A percentile compares a stretch with the other conserved stretches of the same genome.
phyloP scores from a whole-genome alignment of 1,284 basidiomycete species.

The Pseudozyma pruni region DNA sequence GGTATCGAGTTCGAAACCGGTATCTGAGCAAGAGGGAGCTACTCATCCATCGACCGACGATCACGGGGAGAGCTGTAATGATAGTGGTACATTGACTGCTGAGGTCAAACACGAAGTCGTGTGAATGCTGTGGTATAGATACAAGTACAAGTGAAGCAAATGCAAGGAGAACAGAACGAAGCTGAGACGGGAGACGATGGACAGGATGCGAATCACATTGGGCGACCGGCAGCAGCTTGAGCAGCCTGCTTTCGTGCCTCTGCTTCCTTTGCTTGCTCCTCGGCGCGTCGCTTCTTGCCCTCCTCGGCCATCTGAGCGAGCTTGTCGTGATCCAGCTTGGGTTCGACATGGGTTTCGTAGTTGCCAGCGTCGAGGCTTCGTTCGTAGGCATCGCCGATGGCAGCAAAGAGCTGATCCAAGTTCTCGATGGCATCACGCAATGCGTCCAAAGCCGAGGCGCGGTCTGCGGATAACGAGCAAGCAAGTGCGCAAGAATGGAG shows the following conservation, averaged over 20 bases:
- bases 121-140: conserved; percentile 24
- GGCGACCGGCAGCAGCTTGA: conserved; percentile 35
- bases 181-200: background rate
- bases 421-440: conserved; percentile 60
- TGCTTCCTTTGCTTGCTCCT: conserved; percentile 41
- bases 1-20: conserved; percentile 49
- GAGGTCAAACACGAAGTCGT: conserved; percentile 5
- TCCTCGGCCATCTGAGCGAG: conserved; percentile 35
- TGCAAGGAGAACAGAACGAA: conserved; percentile 9
- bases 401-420: conserved; percentile 58
- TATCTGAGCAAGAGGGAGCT: background rate
- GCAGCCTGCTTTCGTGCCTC: conserved; percentile 37
- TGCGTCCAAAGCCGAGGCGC: conserved; percentile 56
- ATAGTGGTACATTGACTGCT: conserved; percentile 30
- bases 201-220: conserved; percentile 21
- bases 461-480: conserved; percentile 13
- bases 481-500: background rate
- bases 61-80: no score
- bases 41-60: no score
- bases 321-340: conserved; percentile 49
- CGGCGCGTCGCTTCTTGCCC: conserved; percentile 40
- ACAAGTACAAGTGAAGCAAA: conserved; percentile 34
- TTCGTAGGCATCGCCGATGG: conserved; percentile 59
- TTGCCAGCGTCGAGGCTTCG: conserved; percentile 51
- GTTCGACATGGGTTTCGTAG: conserved; percentile 51